Percentiles rank a stretch among this genome's conserved stretches.
Evolutionary conservation across 371 early-diverging fungal species (phyloP).

Genomic region (Syncephalastrum racemosum): DNA sequence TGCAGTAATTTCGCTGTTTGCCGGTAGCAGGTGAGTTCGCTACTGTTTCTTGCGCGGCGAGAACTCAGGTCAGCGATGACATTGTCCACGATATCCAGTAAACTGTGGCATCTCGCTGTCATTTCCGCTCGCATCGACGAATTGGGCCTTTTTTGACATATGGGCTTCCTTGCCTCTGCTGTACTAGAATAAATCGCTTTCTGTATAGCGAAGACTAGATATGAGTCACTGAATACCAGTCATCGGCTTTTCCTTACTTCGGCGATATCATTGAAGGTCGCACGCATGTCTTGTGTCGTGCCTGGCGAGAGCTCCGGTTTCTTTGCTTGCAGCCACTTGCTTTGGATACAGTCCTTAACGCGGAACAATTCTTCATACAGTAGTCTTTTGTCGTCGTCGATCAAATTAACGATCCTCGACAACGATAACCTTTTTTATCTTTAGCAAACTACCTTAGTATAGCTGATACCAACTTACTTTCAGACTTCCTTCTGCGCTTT

Average conservation of each 20-base stretch:
- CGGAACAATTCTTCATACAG: slow-evolving; percentile 2
- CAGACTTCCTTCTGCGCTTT: background rate
- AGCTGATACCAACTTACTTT: slow-evolving; percentile 5
- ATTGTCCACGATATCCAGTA: slow-evolving; percentile 2
- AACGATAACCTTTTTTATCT: slow-evolving; percentile 6
- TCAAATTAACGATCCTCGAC: slow-evolving; percentile 6
- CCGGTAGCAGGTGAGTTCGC: slow-evolving; percentile 6
- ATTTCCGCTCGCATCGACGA: background rate
- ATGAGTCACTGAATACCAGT: background rate
- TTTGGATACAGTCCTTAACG: background rate
- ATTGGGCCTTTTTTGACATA: slow-evolving; percentile 6
- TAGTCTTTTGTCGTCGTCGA: background rate
- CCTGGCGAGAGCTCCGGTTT: too few relatives aligned
- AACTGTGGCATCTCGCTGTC: slow-evolving; percentile 4
- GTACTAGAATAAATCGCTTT: background rate
- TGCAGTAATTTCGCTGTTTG: slow-evolving; percentile 3
- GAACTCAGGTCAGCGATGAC: background rate
- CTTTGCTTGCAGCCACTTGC: background rate
- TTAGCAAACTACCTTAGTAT: slow-evolving; percentile 4
- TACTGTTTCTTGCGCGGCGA: background rate
- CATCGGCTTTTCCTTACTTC: background rate
- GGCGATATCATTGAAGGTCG: too few relatives aligned
- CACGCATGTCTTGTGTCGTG: too few relatives aligned
- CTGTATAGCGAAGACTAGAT: background rate
- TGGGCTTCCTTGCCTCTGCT: background rate